phyloP scores from a whole-genome alignment of 192 early-diverging fungal species.

The Funneliformis geosporum region DNA sequence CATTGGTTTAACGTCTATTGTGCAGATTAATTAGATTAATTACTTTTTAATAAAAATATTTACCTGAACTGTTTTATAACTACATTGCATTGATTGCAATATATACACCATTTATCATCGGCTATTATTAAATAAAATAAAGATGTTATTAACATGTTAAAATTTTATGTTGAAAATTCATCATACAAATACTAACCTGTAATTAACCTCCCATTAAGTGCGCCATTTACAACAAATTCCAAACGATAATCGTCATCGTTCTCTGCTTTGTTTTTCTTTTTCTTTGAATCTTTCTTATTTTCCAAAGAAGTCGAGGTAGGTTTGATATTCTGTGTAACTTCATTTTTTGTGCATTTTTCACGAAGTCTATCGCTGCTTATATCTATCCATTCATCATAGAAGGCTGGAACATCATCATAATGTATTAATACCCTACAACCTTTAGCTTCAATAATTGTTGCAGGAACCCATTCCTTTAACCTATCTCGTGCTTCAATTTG shows the following conservation, averaged over 20 bases:
- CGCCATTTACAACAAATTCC: slow-evolving; percentile 14
- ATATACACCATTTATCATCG: slow-evolving; percentile 58
- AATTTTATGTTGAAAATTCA: not conserved
- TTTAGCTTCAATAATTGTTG: slow-evolving; percentile 57
- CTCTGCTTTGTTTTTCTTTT: not conserved
- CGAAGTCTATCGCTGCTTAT: slow-evolving; percentile 63
- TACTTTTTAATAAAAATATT: not conserved
- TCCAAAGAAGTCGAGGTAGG: not conserved
- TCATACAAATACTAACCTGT: not conserved
- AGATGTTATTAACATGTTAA: not conserved
- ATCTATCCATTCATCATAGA: slow-evolving; percentile 69
- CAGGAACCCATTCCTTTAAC: slow-evolving; percentile 61
- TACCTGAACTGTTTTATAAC: slow-evolving; percentile 79
- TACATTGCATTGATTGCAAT: slow-evolving; percentile 79
- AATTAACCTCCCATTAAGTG: not conserved
- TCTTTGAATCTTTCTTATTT: not conserved
- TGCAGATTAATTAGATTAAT: not conserved
- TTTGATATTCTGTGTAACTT: not conserved
- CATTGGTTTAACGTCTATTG: not conserved
- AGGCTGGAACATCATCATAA: slow-evolving; percentile 53
- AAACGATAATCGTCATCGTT: not conserved
- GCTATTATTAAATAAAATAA: slow-evolving; percentile 20
- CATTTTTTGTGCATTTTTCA: slow-evolving; percentile 35
- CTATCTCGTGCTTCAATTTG: slow-evolving; percentile 59
- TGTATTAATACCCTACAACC: slow-evolving; percentile 61